Evolutionary conservation across 2,329 filamentous ascomycete genomes (phyloP).

Genomic region (Fusarium stilboides): DNA sequence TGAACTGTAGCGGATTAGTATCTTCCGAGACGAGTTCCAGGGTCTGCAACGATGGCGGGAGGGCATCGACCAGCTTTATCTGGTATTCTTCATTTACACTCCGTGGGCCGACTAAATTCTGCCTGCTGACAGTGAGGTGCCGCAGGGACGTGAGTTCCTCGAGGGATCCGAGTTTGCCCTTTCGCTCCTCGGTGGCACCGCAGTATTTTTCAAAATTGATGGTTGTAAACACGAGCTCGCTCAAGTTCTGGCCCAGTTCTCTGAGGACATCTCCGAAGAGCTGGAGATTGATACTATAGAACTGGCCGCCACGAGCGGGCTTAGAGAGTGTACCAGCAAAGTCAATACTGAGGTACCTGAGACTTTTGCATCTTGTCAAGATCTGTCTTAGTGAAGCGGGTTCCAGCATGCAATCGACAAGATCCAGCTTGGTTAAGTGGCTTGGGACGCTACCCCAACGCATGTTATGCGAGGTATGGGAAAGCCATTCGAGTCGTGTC

Average conservation of each 20-base stretch:
- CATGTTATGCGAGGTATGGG: not conserved
- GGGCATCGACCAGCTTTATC: not conserved
- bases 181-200: too few relatives aligned
- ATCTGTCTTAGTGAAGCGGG: not conserved
- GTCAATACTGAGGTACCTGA: not conserved
- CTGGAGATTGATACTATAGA: not conserved
- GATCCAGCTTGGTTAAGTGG: not conserved
- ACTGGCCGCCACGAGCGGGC: too few relatives aligned
- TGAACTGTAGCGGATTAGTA: too few relatives aligned
- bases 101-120: not conserved
- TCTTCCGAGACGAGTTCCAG: not conserved
- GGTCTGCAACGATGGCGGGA: slow-evolving; percentile 4
- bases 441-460: not conserved
- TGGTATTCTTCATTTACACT: too few relatives aligned
- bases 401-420: not conserved
- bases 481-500: not conserved
- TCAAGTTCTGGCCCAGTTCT: not conserved
- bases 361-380: not conserved
- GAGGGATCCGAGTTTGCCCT: not conserved
- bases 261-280: not conserved
- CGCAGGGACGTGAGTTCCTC: not conserved
- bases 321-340: not conserved
- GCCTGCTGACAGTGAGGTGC: not conserved
- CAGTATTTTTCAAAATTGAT: not conserved
- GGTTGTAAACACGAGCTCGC: not conserved